Evolutionary conservation across 164 flowering plant species (phyloP).

Genomic region (Saururus chinensis): DNA sequence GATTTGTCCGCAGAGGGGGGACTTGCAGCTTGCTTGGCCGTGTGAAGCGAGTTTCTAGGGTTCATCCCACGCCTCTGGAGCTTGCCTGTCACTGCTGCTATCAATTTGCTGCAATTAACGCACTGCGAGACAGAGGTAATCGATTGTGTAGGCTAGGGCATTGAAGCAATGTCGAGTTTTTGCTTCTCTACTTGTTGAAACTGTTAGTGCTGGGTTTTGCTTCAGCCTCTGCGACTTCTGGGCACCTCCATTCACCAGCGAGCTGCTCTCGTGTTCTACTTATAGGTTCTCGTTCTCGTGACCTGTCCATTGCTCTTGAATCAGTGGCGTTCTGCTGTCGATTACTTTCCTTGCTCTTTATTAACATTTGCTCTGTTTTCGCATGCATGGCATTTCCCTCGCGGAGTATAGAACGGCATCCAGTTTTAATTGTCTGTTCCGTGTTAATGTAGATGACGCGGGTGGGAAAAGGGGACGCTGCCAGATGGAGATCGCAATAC

Average conservation of each 20-base stretch:
- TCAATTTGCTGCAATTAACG: no score
- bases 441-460: neutral
- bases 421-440: neutral
- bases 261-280: neutral
- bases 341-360: neutral
- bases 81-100: no score
- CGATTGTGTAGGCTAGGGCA: no score
- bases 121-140: no score
- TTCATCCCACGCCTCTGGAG: no score
- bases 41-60: no score
- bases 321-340: neutral
- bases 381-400: neutral
- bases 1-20: no score
- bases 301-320: neutral
- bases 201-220: neutral
- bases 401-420: neutral
- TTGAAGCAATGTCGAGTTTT: no score
- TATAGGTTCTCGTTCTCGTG: neutral
- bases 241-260: neutral
- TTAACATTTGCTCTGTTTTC: neutral
- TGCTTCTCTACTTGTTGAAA: neutral
- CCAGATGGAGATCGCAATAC: neutral
- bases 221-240: neutral
- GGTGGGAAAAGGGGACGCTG: neutral
- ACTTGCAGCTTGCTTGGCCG: no score